phyloP scores from a whole-genome alignment of 2,329 filamentous ascomycete genomes.

The Scedosporium apiospermum region DNA sequence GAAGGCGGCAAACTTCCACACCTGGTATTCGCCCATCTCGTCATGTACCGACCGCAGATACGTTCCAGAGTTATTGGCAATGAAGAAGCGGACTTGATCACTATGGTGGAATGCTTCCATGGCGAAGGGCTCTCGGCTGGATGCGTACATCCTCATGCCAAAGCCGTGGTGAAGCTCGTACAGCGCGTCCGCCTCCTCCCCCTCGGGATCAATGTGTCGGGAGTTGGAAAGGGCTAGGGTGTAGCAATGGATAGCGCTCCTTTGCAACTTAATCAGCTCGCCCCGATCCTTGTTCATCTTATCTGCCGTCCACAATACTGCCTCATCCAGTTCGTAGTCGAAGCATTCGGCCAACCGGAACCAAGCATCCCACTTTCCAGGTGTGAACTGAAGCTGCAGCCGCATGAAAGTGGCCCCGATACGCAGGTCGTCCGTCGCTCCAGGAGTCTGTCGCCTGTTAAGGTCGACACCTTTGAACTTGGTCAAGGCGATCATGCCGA shows the following conservation, averaged over 20 bases:
- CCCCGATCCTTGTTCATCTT: constrained; percentile 78
- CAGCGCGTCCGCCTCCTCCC: constrained; percentile 37
- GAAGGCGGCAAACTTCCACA: constrained; percentile 50
- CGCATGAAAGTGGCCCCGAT: constrained; percentile 72
- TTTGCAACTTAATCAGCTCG: constrained; percentile 67
- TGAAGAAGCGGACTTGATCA: constrained; percentile 48
- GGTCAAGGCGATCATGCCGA: constrained; percentile 79
- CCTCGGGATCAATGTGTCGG: constrained; percentile 29
- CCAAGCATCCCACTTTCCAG: constrained; percentile 83
- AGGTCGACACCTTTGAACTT: constrained; percentile 66
- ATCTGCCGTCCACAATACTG: constrained; percentile 79
- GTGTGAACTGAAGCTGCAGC: constrained; percentile 73
- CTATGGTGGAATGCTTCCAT: constrained; percentile 52
- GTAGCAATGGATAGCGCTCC: constrained; percentile 75
- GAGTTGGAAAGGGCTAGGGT: constrained; percentile 50
- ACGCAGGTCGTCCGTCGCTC: constrained; percentile 74
- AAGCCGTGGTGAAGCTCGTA: constrained; percentile 53
- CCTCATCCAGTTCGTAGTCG: constrained; percentile 80
- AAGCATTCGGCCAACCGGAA: constrained; percentile 80
- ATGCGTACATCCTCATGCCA: constrained; percentile 52
- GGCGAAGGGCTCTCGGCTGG: constrained; percentile 51
- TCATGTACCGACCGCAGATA: constrained; percentile 43
- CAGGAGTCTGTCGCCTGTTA: constrained; percentile 67
- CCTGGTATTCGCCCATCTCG: constrained; percentile 49
- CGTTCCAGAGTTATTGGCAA: constrained; percentile 38